Conservation (phyloP, 305 asterid genomes). For the Solanum hybrid region DNA sequence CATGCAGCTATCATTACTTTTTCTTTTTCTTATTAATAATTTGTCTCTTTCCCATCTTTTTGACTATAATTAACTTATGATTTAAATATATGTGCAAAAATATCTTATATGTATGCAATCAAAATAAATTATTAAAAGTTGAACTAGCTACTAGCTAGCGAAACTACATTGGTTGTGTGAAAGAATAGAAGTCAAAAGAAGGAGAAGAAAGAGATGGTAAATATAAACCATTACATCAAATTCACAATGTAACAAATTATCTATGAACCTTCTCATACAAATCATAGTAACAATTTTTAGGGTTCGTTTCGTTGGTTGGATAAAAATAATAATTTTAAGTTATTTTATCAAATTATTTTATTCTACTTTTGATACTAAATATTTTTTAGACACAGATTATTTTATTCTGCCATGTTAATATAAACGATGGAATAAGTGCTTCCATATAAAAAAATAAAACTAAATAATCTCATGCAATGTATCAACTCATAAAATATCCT, state of each 20-base stretch:
- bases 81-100: neutral
- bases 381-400: neutral
- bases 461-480: neutral
- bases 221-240: neutral
- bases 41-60: neutral
- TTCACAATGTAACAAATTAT: neutral
- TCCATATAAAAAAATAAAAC: neutral
- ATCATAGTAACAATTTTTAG: neutral
- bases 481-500: neutral
- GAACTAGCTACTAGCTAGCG: neutral
- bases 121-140: neutral
- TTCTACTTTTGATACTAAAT: accelerated
- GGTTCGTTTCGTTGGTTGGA: accelerated
- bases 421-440: neutral
- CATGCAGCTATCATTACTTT: neutral
- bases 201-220: neutral
- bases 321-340: neutral
- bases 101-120: neutral
- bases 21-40: neutral
- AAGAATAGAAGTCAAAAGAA: neutral
- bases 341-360: neutral
- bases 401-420: neutral
- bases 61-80: neutral
- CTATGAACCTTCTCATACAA: neutral
- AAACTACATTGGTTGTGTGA: neutral